Evolutionary conservation across 2,329 filamentous ascomycete genomes (phyloP), one percentile per base, ranked within the genome.

Genomic region (Monosporascus sp.): DNA sequence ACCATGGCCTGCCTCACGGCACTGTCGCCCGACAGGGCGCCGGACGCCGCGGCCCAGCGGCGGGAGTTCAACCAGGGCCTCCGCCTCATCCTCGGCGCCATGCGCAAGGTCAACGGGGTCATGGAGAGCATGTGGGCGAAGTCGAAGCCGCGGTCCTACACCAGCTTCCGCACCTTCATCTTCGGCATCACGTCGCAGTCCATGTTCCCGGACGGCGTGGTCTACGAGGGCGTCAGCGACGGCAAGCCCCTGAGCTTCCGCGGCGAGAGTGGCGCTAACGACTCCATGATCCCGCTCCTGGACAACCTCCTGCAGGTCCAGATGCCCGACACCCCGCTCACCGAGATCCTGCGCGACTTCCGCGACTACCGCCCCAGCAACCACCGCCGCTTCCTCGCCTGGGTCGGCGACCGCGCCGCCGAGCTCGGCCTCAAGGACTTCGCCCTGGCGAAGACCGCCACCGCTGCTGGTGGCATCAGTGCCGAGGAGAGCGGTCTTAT

Each of bases 91-190:
- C 77, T 92, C 5, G 66, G 70, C 1, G 80, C 85, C 0, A 80
- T 90, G 73, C 76, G 74, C 53, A 83, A 82, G 60, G 88, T 95
- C 62, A 92, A 94, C 69, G 74, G 72, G 34, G 85, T 86, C 57
- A 95, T 95, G 90, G 90, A 94, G 68, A 81, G 76, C 24, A 97
- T 97, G 93, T 97, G 92, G 93, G 80, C 80, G 55, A 89, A 91
- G 70, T 94, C 89, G 52, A 88, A 89, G 62, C 92, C 92, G 2
- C 79, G 81, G 18, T 83, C 90, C 60, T 97, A 97, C 74, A 90
- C 88, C 54, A 87, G 83, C 61, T 97, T 96, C 82, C 88, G 92
- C 41, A 96, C 93, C 11, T 97, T 97, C 76, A 97, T 97, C 74
- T 96, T 96, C 66, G 93, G 93, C 62, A 96, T 97, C 71, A 95